phyloP scores from a whole-genome alignment of 306 rosid species.

The Ormosia semicastrata region DNA sequence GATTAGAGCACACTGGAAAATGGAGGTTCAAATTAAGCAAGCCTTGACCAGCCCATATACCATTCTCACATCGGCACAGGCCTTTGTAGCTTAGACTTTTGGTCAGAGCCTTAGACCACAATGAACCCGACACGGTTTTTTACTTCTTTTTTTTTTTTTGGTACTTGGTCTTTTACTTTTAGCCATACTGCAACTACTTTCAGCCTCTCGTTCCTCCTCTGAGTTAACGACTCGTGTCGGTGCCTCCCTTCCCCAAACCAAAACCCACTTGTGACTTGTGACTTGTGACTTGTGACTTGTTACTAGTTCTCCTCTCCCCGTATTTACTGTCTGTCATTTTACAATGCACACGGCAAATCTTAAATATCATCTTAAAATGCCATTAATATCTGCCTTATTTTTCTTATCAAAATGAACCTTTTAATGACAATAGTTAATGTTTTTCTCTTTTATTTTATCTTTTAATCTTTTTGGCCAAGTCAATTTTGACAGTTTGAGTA shows the following conservation, averaged over 20 bases:
- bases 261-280: background rate
- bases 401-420: background rate
- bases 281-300: background rate
- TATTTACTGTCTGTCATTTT: slow-evolving; percentile 1
- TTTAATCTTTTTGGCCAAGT: background rate
- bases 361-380: background rate
- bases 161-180: background rate
- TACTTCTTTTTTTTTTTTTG: no score
- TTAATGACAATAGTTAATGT: background rate
- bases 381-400: background rate
- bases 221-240: slow-evolving; percentile 10
- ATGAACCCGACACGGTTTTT: background rate
- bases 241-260: background rate
- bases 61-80: background rate
- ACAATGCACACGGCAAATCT: background rate
- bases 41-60: background rate
- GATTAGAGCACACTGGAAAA: background rate
- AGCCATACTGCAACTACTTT: background rate
- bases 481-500: slow-evolving; percentile 27
- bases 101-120: background rate
- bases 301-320: background rate
- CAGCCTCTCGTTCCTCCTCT: background rate
- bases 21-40: background rate
- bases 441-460: background rate
- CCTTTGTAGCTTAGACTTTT: background rate